Evolutionary conservation across 2,329 filamentous ascomycete genomes (phyloP), one percentile per base, ranked within the genome.

Genomic region (Aspergillus carbonarius): DNA sequence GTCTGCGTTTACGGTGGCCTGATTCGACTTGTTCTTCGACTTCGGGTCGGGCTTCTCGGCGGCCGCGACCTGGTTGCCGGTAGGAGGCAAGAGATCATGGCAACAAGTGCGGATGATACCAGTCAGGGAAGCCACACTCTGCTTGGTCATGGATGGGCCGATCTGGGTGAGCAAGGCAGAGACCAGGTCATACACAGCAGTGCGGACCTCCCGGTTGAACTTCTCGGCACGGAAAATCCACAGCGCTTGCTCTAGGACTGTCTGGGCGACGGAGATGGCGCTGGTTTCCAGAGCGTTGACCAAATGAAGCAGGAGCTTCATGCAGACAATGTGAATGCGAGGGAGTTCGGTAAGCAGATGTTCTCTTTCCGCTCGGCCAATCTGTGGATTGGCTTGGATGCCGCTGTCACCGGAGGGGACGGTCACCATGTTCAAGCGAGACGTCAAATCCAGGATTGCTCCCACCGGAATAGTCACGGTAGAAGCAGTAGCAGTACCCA

Each of bases 291-390:
- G 79, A 10, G 88, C 83, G 55, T 80, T 73, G 20, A 85, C 71
- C 47, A 95, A 70, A 10, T 79, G 74, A 8, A 80, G 73, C 20
- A 91, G 75, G 1, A 96, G 75, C 20, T 83, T 75, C 55, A 96
- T 77, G n/a, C 85, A 83, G 13, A 89, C 86, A 13, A 87, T 75
- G 68, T 97, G 92, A 39, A 97, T 84, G 9, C 83, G 81, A 4
- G 93, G 90, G 10, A 97, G 81, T 17, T 85, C 80, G 48, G 83
- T 78, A 85, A 90, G 93, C 3, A 97, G 81, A 46, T 88, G 85
- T 54, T 96, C 91, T 60, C 88, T 88, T 74, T 97, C 93, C 51
- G 96, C 90, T 60, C 89, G 85, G 32, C 87, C 83, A 62, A 95
- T 85, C 62, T 91, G 88, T 7, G 87, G 81, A 66, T 92, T 93